phyloP scores from a whole-genome alignment of 805 yeast genomes.

The Metschnikowia noctiluminum region DNA sequence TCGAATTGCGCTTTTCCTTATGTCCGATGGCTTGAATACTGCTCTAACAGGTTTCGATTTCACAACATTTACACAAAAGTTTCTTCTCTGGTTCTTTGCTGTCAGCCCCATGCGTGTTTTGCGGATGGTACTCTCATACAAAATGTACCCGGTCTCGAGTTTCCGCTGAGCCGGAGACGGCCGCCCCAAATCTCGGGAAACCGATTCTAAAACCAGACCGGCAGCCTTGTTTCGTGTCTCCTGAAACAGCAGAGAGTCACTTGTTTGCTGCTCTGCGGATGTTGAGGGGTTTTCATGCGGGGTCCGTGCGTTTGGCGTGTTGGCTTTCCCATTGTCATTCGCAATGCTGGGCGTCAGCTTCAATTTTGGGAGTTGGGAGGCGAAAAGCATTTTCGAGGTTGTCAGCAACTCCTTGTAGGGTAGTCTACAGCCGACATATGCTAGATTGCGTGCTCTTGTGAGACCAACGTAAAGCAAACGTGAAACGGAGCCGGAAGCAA shows the following conservation, averaged over 20 bases:
- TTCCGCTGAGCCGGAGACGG: slow-evolving; percentile 5
- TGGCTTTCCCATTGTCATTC: too few species aligned
- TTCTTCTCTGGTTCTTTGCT: background rate
- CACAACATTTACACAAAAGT: background rate
- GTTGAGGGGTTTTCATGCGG: background rate
- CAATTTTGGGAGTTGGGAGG: slow-evolving; percentile 7
- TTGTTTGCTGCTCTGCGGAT: background rate
- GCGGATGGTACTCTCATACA: slow-evolving; percentile 2
- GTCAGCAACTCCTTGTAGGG: slow-evolving; percentile 5
- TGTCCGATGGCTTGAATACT: too few species aligned
- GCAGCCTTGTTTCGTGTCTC: background rate
- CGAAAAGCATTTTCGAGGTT: slow-evolving; percentile 1
- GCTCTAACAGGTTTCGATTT: too few species aligned
- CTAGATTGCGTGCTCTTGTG: slow-evolving; percentile 55
- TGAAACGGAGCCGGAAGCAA: slow-evolving; percentile 2
- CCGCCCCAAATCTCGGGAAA: slow-evolving; percentile 5
- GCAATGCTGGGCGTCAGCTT: background rate
- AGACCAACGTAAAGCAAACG: slow-evolving; percentile 59
- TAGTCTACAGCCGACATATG: slow-evolving; percentile 31
- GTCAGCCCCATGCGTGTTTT: background rate
- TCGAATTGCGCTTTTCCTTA: background rate
- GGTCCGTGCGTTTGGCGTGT: too few species aligned
- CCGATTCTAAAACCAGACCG: background rate
- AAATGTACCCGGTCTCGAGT: background rate
- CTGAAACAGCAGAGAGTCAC: background rate